Evolutionary conservation across 164 flowering plant species (phyloP).

Genomic region (Hamamelis virginiana): DNA sequence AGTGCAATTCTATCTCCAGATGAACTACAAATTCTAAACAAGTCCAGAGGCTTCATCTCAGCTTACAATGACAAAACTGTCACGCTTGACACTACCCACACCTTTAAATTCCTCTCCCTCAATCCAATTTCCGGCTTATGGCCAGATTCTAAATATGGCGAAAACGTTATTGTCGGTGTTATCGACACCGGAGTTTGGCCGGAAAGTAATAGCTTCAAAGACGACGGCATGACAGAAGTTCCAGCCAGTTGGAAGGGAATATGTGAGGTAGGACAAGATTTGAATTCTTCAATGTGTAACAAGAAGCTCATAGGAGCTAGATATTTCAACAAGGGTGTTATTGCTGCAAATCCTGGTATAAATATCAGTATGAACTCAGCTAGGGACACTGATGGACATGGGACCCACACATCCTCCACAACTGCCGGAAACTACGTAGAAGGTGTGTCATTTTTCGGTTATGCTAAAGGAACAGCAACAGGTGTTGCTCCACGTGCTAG

Average conservation of each 20-base stretch:
- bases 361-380: slow-evolving; percentile 38
- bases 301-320: slow-evolving; percentile 66
- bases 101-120: slow-evolving; percentile 44
- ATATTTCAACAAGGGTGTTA: slow-evolving; percentile 51
- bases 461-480: slow-evolving; percentile 51
- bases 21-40: slow-evolving; percentile 30
- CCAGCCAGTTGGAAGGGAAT: slow-evolving; percentile 67
- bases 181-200: slow-evolving; percentile 78
- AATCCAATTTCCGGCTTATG: slow-evolving; percentile 38
- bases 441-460: slow-evolving; percentile 44
- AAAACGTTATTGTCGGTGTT: slow-evolving; percentile 59
- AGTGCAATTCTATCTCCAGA: slow-evolving; percentile 31
- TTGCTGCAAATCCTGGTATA: slow-evolving; percentile 24
- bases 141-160: slow-evolving; percentile 53
- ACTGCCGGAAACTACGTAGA: slow-evolving; percentile 52
- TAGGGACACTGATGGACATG: slow-evolving; percentile 59
- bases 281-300: slow-evolving; percentile 58
- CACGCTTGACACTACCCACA: slow-evolving; percentile 53
- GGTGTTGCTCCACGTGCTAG: slow-evolving; percentile 60
- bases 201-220: slow-evolving; percentile 56
- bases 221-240: slow-evolving; percentile 46
- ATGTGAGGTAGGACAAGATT: slow-evolving; percentile 43
- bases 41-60: slow-evolving; percentile 32
- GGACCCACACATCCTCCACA: slow-evolving; percentile 63
- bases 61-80: slow-evolving; percentile 28